Percentiles rank a stretch among this genome's conserved stretches.
These are phyloP conservation scores for Aegilops umbellulata DNA, from an alignment of 176 grass and related monocot species.

Conservation along the genomic window DNA sequence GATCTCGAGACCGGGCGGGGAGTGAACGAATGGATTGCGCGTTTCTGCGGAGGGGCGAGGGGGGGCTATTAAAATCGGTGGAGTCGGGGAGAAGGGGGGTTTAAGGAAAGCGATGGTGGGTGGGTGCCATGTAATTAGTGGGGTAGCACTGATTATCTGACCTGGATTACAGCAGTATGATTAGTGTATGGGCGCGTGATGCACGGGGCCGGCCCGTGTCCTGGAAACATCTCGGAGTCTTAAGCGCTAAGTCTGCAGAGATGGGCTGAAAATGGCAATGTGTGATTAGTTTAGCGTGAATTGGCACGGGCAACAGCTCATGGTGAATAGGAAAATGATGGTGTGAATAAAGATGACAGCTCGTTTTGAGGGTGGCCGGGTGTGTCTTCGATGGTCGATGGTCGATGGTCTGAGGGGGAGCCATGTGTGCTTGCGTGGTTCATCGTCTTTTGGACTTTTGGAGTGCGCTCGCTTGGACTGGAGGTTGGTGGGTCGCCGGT, in stretches of 20 bases:
- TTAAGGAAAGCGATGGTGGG: background rate
- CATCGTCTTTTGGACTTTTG: background rate
- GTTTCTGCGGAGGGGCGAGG: background rate
- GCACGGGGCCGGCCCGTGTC: background rate
- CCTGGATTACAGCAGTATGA: background rate
- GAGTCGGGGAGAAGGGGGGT: background rate
- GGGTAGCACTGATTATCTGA: background rate
- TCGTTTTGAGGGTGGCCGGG: background rate
- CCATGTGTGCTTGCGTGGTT: background rate
- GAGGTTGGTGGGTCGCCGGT: background rate
- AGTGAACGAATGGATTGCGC: background rate
- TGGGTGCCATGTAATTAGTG: background rate
- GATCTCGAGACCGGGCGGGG: conserved; percentile 17
- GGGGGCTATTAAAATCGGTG: background rate
- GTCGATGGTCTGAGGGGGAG: background rate
- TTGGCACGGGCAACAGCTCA: background rate
- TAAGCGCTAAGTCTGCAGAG: background rate
- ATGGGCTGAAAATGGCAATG: background rate
- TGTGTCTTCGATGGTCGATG: no score
- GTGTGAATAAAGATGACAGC: background rate
- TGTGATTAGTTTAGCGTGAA: background rate
- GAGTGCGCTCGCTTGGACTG: background rate
- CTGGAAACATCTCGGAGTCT: background rate
- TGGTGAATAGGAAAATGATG: background rate
- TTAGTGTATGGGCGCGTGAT: background rate